These are phyloP conservation scores for Colletotrichum falcatum DNA, from an alignment of 2,329 filamentous ascomycete species.

Conservation along the genomic window DNA sequence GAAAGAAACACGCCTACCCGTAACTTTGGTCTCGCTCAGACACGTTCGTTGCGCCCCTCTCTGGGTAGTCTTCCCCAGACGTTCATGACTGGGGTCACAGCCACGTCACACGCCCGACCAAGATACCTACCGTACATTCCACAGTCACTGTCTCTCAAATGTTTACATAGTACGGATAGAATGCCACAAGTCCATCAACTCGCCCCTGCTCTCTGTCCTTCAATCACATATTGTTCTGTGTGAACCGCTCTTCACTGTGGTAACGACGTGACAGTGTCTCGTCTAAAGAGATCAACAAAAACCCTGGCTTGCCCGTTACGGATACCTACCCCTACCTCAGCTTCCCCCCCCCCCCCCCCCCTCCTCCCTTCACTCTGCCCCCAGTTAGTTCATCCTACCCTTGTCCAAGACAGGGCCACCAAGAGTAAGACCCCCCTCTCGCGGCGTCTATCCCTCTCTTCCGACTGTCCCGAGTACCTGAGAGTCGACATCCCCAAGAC, in stretches of 20 bases:
- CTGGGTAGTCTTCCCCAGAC: constrained; percentile 30
- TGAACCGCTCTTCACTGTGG: constrained; percentile 1
- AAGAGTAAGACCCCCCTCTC: constrained; percentile 33
- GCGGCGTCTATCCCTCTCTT: constrained; percentile 8
- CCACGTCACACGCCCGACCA: constrained; percentile 17
- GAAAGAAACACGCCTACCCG: not conserved
- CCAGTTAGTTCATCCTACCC: constrained; percentile 4
- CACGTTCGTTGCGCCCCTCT: constrained; percentile 3
- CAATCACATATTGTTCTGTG: not conserved
- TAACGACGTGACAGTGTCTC: constrained; percentile 38
- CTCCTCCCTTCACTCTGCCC: not conserved
- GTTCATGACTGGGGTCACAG: constrained; percentile 8
- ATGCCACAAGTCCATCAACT: not conserved
- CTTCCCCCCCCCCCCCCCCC: constrained; percentile 1
- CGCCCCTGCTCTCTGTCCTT: not conserved
- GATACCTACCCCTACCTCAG: constrained; percentile 38
- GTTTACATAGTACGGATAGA: too few species aligned
- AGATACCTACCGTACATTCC: not conserved
- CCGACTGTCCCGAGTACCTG: not conserved
- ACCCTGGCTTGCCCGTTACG: constrained; percentile 17
- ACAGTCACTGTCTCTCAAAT: not conserved
- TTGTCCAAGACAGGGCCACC: constrained; percentile 23
- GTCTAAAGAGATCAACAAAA: constrained; percentile 35
- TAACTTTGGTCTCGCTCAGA: not conserved
- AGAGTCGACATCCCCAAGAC: not conserved